Conservation (phyloP, 2,329 filamentous ascomycete species). For the Talaromyces atroroseus region DNA sequence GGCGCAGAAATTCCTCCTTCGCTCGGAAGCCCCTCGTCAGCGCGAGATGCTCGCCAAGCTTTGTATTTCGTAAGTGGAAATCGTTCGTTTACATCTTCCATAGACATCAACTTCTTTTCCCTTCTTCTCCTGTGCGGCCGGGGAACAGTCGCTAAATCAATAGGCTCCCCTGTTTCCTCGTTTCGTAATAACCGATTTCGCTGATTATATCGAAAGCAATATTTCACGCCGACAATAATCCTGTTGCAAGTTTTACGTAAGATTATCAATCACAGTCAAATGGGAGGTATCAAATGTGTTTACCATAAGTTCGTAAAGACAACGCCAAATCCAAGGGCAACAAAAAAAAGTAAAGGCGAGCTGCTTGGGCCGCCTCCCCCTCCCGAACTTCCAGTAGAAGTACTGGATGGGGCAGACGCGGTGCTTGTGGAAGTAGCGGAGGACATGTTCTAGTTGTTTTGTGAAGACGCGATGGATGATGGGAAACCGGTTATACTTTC, state of each 20-base stretch:
- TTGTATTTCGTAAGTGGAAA: conserved; percentile 98
- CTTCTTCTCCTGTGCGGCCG: conserved; percentile 77
- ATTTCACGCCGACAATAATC: conserved; percentile 99
- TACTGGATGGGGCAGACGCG: conserved; percentile 22
- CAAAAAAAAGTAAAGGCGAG: conserved; percentile 82
- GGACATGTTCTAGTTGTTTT: conserved; percentile 1
- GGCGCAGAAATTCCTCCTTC: conserved; percentile 75
- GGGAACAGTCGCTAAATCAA: conserved; percentile 80
- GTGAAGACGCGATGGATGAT: neutral
- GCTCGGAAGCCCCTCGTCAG: conserved; percentile 75
- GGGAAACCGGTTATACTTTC: neutral
- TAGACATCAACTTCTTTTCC: conserved; percentile 98
- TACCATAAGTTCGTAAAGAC: conserved; percentile 99
- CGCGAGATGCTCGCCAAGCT: conserved; percentile 78
- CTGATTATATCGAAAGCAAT: conserved; percentile 97
- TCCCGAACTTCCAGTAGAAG: conserved; percentile 14
- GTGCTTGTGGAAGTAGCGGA: conserved; percentile 18
- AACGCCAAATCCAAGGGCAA: conserved; percentile 92
- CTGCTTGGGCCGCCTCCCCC: conserved; percentile 51
- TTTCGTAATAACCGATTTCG: conserved; percentile 74
- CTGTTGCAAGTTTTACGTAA: conserved; percentile 55
- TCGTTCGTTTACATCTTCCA: conserved; percentile 97
- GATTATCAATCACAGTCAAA: neutral
- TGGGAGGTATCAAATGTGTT: conserved; percentile 32
- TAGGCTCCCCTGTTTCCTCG: conserved; percentile 78